Evolutionary conservation across 169 alveolate genomes (phyloP).

Genomic region (Blepharisma undulans): DNA sequence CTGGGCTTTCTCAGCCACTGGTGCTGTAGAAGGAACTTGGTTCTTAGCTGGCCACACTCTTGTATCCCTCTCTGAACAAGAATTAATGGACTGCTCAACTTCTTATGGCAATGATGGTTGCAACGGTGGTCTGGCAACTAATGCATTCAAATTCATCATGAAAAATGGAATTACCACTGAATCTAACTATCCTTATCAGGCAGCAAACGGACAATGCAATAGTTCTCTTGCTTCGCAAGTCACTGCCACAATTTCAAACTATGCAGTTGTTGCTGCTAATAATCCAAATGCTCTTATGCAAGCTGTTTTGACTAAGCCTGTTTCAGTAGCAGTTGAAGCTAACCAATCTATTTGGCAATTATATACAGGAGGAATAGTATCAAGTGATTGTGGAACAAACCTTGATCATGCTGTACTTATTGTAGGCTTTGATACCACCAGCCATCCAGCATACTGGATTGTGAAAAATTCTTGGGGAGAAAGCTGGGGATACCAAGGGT

Average conservation of each 20-base stretch:
- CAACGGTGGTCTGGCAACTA: conserved; percentile 45
- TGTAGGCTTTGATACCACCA: conserved; percentile 77
- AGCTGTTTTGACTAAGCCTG: conserved; percentile 73
- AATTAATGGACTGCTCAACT: conserved; percentile 60
- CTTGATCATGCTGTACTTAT: conserved; percentile 86
- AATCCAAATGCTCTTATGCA: conserved; percentile 53
- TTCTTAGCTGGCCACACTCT: background rate
- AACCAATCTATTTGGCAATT: conserved; percentile 85
- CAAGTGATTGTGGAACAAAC: conserved; percentile 74
- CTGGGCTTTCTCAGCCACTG: conserved; percentile 64
- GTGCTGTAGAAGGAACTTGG: conserved; percentile 49
- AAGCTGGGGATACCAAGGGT: conserved; percentile 90
- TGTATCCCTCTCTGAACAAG: conserved; percentile 67
- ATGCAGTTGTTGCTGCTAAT: conserved; percentile 56
- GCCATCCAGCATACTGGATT: conserved; percentile 79
- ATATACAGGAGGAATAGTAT: conserved; percentile 82
- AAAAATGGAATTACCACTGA: conserved; percentile 66
- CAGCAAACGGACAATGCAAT: conserved; percentile 50
- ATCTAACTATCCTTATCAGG: conserved; percentile 78
- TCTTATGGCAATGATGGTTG: conserved; percentile 53
- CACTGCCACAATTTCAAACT: conserved; percentile 39
- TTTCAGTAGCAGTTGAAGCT: conserved; percentile 94
- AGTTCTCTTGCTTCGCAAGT: background rate
- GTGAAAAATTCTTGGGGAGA: conserved; percentile 92
- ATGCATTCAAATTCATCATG: conserved; percentile 75